Evolutionary conservation across 768 basidiomycete species (phyloP).

Genomic region (Lentinula sp.): DNA sequence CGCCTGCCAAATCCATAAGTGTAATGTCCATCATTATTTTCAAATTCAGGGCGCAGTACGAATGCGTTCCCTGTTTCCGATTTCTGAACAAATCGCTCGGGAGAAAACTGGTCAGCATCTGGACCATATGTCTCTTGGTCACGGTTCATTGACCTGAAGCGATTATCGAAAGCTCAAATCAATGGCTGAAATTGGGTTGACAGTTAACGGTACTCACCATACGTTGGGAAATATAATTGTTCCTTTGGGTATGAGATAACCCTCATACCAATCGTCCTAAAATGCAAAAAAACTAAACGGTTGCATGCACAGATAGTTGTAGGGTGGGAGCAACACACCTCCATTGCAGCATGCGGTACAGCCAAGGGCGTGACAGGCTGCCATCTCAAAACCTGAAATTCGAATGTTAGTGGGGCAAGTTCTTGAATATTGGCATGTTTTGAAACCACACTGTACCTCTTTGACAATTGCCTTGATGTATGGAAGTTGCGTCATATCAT

Average conservation of each 20-base stretch:
- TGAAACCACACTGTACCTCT: neutral
- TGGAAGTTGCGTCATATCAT: neutral
- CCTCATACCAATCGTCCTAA: constrained; percentile 6
- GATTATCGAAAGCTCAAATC: neutral
- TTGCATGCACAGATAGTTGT: neutral
- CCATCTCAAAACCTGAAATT: constrained; percentile 2
- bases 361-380: neutral
- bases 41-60: neutral
- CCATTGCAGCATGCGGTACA: neutral
- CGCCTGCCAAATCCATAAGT: constrained; percentile 3
- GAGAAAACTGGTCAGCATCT: neutral
- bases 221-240: neutral
- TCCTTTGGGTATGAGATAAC: constrained; percentile 3
- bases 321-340: neutral
- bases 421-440: neutral
- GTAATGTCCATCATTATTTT: neutral
- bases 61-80: neutral
- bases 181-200: no score
- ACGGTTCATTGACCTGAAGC: neutral
- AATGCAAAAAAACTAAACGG: neutral
- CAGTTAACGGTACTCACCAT: neutral
- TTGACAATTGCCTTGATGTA: neutral
- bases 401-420: neutral
- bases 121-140: neutral
- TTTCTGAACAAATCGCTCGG: neutral